phyloP scores from a whole-genome alignment of 2,329 filamentous ascomycete genomes.

The Xylariaceae sp. region DNA sequence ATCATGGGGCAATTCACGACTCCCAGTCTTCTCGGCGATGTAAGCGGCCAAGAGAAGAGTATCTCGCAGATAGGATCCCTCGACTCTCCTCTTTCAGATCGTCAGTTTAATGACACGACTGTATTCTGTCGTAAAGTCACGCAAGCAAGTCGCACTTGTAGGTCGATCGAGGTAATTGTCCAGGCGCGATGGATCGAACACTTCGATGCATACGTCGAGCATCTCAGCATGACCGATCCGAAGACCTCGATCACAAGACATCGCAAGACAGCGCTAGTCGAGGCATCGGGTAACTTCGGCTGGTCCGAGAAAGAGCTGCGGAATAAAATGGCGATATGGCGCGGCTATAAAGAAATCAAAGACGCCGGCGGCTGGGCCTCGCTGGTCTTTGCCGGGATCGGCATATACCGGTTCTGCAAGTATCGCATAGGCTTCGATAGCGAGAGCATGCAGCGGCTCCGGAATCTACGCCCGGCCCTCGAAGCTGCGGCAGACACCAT shows the following conservation, averaged over 20 bases:
- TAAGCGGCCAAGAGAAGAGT: not conserved
- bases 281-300: conserved; percentile 48
- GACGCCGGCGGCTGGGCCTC: conserved; percentile 50
- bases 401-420: conserved; percentile 56
- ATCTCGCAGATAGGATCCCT: not conserved
- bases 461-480: conserved; percentile 40
- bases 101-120: conserved; percentile 30
- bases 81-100: conserved; percentile 2
- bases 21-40: conserved; percentile 12
- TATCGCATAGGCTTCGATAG: conserved; percentile 50
- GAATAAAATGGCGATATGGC: conserved; percentile 47
- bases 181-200: conserved; percentile 53
- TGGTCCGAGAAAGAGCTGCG: conserved; percentile 54
- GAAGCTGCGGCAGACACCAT: conserved; percentile 49
- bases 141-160: conserved; percentile 44
- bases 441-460: conserved; percentile 44
- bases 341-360: conserved; percentile 54
- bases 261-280: conserved; percentile 46
- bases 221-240: conserved; percentile 44
- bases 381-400: conserved; percentile 52
- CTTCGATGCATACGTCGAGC: conserved; percentile 39
- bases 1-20: conserved; percentile 26
- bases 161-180: conserved; percentile 54
- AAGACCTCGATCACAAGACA: conserved; percentile 41
- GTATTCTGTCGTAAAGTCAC: conserved; percentile 31